Evolutionary conservation across 768 basidiomycete species (phyloP).

Genomic region (Naganishia kalamii): DNA sequence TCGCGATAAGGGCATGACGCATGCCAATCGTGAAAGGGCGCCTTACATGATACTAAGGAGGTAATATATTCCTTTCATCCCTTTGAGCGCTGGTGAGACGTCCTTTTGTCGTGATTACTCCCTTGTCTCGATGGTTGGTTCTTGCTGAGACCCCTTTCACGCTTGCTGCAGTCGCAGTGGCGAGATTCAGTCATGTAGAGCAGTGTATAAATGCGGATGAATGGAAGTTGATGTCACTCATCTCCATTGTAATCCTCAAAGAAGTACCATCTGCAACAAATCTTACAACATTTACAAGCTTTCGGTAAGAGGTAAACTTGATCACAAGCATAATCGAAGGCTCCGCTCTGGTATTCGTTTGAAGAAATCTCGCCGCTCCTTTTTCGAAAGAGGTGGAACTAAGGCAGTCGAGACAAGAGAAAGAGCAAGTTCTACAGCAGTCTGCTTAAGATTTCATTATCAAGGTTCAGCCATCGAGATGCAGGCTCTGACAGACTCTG

Average conservation of each 20-base stretch:
- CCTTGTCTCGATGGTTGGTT: not conserved
- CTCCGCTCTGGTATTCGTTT: no score
- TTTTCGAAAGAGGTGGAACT: no score
- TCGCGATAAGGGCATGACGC: no score
- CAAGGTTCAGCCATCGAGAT: not conserved
- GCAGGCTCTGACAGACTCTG: not conserved
- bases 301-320: no score
- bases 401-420: not conserved
- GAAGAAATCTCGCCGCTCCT: no score
- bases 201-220: no score
- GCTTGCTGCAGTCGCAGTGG: not conserved
- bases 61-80: not conserved
- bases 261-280: no score
- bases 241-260: no score
- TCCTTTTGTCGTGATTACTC: conserved; percentile 1
- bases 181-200: not conserved
- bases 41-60: not conserved
- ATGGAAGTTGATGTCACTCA: no score
- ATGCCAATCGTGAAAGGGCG: conserved; percentile 1
- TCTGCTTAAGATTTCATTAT: not conserved
- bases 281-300: no score
- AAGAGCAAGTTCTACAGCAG: not conserved
- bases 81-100: conserved; percentile 8
- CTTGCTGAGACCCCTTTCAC: not conserved
- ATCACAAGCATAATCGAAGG: no score